A percentile compares a stretch with the other conserved stretches of the same genome.
These are phyloP conservation scores for Rhodotorula graminis DNA, from an alignment of 768 basidiomycete genomes.

Conservation along the genomic window DNA sequence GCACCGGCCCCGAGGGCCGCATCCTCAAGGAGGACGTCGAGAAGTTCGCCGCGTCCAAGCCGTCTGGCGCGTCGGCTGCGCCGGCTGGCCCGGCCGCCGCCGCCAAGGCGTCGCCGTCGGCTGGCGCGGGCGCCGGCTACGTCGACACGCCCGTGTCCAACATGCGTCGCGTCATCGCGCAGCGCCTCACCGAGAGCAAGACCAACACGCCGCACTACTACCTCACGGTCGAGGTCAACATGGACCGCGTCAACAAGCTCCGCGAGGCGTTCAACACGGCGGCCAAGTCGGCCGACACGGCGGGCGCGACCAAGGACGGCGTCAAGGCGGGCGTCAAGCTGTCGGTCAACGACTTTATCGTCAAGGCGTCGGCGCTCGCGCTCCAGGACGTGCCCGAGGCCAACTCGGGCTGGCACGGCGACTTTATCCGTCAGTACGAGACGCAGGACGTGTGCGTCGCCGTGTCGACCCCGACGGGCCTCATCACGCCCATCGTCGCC, in stretches of 20 bases:
- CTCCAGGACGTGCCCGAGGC: conserved; percentile 92
- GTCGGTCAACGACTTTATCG: conserved; percentile 95
- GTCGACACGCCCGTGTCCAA: conserved; percentile 82
- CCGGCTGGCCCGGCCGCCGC: conserved; percentile 49
- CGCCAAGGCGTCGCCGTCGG: conserved; percentile 53
- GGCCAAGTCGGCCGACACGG: conserved; percentile 58
- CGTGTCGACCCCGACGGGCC: conserved; percentile 88
- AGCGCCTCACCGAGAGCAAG: conserved; percentile 86
- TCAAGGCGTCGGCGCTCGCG: conserved; percentile 88
- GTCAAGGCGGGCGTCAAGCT: conserved; percentile 59
- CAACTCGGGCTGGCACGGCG: conserved; percentile 96
- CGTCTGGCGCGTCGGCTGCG: conserved; percentile 13
- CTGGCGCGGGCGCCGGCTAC: conserved; percentile 54
- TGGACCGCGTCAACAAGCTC: conserved; percentile 92
- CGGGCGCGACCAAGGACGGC: conserved; percentile 58
- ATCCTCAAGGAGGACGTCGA: conserved; percentile 94
- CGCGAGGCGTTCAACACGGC: conserved; percentile 83
- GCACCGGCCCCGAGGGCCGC: conserved; percentile 86
- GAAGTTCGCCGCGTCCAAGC: conserved; percentile 63
- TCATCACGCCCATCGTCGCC: conserved; percentile 96
- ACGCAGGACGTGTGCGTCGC: conserved; percentile 96
- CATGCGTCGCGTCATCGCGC: conserved; percentile 90
- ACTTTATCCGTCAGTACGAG: conserved; percentile 93
- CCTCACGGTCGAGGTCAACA: conserved; percentile 86
- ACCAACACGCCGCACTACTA: conserved; percentile 96